Base-by-base conservation (phyloP, 1,139 yeast species). In the Eremothecium sinecaudum region DNA sequence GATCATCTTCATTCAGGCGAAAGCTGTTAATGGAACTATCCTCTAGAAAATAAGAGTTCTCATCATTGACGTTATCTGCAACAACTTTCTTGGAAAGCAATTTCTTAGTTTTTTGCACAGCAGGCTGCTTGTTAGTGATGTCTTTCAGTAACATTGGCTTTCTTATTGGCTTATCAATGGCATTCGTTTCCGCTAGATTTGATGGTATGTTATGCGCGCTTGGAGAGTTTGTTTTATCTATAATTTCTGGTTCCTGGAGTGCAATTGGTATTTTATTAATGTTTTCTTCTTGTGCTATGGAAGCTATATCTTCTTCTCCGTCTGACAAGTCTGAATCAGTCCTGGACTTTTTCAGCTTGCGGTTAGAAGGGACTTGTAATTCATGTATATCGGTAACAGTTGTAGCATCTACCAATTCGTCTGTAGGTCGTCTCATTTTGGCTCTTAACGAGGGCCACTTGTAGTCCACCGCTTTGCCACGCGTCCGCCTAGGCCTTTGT, bases 361-460 rank as follows among this genome's bases (percentile, higher is more conserved):
- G 33, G 15, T 24, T 33, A 12, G 24, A 22, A 5, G 28, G 33
- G 7, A 54, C 58, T 36, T 55, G 56, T 16, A 54, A 39, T 32
- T 51, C 58, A 20, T 52, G 53, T n/a, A 55, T 53, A 38, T 51
- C 44, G 10, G 46, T 48, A 12, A 45, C 40, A 2, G 56, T 53
- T 1, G 59, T 56, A 6, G 86, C 86, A 51, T 75, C 80, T 7
- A 71, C 71, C 31, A 77, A 60, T 43, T 67, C 66, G 23, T 64
- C 79, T 0, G 79, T 67, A 25, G 77, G 75, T 44, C 94, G 64
- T 49, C 94, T 68, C 76, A 79, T 69, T 48, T 81, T 82, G 11
- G 69, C 71, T 24, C 79, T 64, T 36, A 79, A 54, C 1, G 87
- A 74, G 0, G 90, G 83, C 21, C 77, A 67, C 11, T 75, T 75